phyloP scores from a whole-genome alignment of 2,329 filamentous ascomycete genomes.

The Aspergillus texensis region DNA sequence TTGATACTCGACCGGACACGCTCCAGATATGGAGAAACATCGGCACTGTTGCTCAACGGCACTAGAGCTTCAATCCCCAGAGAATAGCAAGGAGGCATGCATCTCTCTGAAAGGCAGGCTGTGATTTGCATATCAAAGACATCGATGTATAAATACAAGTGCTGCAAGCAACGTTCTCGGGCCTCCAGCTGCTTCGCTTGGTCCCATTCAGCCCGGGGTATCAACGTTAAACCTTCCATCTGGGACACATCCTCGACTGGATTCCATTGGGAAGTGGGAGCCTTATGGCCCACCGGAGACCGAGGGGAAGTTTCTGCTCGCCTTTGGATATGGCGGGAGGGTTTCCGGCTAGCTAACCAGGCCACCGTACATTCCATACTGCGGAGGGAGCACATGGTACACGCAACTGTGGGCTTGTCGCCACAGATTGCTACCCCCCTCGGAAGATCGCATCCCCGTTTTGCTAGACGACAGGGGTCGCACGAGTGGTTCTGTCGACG shows the following conservation, averaged over 20 bases:
- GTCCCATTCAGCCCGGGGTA: background rate
- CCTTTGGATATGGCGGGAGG: background rate
- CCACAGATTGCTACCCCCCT: background rate
- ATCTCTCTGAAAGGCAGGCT: conserved; percentile 10
- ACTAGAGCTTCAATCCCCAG: conserved; percentile 14
- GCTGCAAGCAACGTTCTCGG: background rate
- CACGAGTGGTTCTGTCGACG: conserved; percentile 6
- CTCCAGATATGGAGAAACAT: background rate
- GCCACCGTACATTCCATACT: conserved; percentile 4
- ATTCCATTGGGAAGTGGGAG: no score
- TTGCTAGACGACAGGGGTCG: conserved; percentile 6
- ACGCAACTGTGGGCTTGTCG: background rate
- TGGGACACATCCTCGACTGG: background rate
- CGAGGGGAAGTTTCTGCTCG: background rate
- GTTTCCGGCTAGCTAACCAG: conserved; percentile 2
- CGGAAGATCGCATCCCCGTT: conserved; percentile 9
- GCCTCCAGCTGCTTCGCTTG: background rate
- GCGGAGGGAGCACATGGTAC: conserved; percentile 3
- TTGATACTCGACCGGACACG: background rate
- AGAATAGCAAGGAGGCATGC: conserved; percentile 17
- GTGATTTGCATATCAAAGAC: conserved; percentile 17
- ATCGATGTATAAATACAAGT: conserved; percentile 17
- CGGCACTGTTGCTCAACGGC: background rate
- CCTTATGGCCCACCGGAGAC: background rate
- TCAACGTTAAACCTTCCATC: background rate